Conservation (phyloP, 1,139 yeast genomes). For the Casaregolazyma suthepensis region DNA sequence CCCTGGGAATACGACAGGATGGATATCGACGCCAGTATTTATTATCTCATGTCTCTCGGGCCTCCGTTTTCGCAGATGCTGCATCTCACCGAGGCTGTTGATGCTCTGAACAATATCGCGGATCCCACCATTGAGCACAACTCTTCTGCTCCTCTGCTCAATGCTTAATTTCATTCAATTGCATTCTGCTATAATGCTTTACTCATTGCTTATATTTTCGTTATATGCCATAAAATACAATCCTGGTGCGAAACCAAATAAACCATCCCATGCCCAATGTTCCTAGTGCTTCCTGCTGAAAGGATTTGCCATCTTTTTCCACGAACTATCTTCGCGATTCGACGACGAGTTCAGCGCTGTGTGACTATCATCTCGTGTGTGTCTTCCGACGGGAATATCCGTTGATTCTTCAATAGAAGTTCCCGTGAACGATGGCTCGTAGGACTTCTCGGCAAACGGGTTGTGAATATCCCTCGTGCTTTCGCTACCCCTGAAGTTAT, state of each 20-base stretch:
- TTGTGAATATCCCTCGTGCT: constrained; percentile 7
- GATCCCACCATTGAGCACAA: not conserved
- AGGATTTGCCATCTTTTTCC: constrained; percentile 4
- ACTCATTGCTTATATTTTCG: not conserved
- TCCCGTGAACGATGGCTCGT: constrained; percentile 9
- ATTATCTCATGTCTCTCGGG: constrained; percentile 1
- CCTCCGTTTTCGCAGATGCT: not conserved
- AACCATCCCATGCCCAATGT: not conserved
- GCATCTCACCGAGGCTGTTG: not conserved
- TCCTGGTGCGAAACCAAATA: not conserved
- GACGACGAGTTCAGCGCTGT: constrained; percentile 9
- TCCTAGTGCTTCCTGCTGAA: not conserved
- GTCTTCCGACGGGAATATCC: constrained; percentile 9
- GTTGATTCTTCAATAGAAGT: constrained; percentile 11
- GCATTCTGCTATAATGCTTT: not conserved
- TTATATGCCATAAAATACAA: not conserved
- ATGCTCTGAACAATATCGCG: not conserved
- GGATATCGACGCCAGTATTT: constrained; percentile 9
- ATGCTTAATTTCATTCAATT: not conserved
- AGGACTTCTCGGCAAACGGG: constrained; percentile 17
- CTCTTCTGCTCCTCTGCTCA: not conserved
- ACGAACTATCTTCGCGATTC: not conserved
- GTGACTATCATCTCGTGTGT: constrained; percentile 13
- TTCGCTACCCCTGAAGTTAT: not conserved
- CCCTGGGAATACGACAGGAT: constrained; percentile 22